phyloP scores from a whole-genome alignment of 306 rosid species.

The Fragaria nilgerrensis region DNA sequence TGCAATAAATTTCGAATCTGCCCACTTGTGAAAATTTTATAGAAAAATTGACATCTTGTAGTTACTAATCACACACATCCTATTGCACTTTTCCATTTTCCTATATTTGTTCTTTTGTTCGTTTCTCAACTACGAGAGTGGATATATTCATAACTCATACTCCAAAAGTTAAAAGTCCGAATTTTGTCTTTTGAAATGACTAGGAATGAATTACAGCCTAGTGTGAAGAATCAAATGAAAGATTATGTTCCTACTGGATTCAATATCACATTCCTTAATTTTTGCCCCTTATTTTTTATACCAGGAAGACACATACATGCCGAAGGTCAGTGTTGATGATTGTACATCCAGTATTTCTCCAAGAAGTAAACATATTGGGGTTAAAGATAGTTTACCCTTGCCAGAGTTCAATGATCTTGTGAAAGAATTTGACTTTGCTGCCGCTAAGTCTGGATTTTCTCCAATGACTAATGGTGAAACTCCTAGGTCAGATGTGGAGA shows the following conservation, averaged over 20 bases:
- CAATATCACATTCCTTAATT: background rate
- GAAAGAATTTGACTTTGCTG: conserved; percentile 46
- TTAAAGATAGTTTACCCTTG: conserved; percentile 47
- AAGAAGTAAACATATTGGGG: conserved; percentile 34
- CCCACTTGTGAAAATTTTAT: background rate
- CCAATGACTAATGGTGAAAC: conserved; percentile 43
- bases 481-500: conserved; percentile 35
- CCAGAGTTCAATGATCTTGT: conserved; percentile 51
- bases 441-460: conserved; percentile 33
- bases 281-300: background rate
- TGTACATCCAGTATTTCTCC: conserved; percentile 41
- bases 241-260: background rate
- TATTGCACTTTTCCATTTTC: background rate
- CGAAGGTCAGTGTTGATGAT: conserved; percentile 31
- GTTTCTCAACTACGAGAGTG: background rate
- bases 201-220: background rate
- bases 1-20: background rate
- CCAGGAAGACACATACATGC: conserved; percentile 58
- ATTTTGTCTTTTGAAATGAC: conserved; percentile 8
- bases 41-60: background rate
- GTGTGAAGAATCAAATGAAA: background rate
- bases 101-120: background rate
- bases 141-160: no score
- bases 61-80: background rate
- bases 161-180: background rate